A percentile compares a stretch with the other conserved stretches of the same genome.
Evolutionary conservation across 768 basidiomycete genomes (phyloP).

Genomic region (Grammothele lineata): DNA sequence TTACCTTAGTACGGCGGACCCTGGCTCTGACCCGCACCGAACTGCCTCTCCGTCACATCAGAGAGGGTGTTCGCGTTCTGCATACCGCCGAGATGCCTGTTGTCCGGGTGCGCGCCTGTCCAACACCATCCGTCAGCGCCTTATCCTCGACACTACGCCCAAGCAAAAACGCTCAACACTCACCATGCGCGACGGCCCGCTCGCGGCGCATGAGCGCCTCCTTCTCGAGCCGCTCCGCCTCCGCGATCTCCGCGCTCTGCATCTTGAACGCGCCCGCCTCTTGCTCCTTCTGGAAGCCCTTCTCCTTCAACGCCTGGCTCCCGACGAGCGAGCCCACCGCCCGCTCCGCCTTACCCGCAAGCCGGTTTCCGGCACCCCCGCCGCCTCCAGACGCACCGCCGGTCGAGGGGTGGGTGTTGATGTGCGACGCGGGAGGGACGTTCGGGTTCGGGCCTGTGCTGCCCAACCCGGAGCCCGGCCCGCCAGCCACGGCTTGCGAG

Average conservation of each 20-base stretch:
- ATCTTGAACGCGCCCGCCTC: slow-evolving; percentile 43
- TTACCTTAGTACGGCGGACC: no score
- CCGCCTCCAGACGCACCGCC: no score
- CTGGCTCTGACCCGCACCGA: no score
- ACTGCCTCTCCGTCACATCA: slow-evolving; percentile 7
- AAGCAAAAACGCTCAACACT: no score
- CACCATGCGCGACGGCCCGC: slow-evolving; percentile 50
- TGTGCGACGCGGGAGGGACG: slow-evolving; percentile 18
- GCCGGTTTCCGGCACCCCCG: slow-evolving; percentile 5
- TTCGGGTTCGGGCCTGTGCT: slow-evolving; percentile 7
- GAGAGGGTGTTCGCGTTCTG: slow-evolving; percentile 12
- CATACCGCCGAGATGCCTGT: slow-evolving; percentile 26
- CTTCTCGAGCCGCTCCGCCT: slow-evolving; percentile 50
- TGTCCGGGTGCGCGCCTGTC: slow-evolving; percentile 31
- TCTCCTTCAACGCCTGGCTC: slow-evolving; percentile 42
- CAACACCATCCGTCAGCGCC: not conserved
- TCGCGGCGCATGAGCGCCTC: slow-evolving; percentile 47
- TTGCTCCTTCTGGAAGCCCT: slow-evolving; percentile 49
- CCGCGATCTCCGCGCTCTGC: slow-evolving; percentile 45
- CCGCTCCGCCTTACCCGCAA: slow-evolving; percentile 46
- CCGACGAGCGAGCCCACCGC: slow-evolving; percentile 42
- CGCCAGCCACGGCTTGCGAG: no score
- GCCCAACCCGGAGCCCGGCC: not conserved
- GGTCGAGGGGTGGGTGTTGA: slow-evolving; percentile 13
- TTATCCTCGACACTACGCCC: no score